A percentile compares a stretch with the other conserved stretches of the same genome.
phyloP scores from a whole-genome alignment of 2,329 filamentous ascomycete genomes.

The Trichoderma sp. region DNA sequence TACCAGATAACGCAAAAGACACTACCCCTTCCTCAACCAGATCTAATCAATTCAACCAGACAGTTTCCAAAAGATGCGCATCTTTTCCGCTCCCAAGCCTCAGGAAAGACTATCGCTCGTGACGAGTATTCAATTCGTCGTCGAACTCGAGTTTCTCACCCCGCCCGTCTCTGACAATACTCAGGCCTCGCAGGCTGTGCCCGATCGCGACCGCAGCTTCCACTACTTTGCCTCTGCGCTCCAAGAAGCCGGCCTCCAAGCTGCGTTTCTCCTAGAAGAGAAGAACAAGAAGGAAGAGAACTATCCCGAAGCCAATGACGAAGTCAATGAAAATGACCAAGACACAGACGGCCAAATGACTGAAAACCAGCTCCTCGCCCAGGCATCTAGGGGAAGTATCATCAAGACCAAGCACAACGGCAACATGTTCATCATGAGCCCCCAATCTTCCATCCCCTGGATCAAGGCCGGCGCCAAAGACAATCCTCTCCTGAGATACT shows the following conservation, averaged over 20 bases:
- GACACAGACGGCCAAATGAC: not conserved
- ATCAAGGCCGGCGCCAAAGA: not conserved
- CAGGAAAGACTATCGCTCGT: not conserved
- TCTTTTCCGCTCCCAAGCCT: not conserved
- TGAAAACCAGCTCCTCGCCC: not conserved
- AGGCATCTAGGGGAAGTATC: not conserved
- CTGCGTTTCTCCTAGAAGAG: constrained; percentile 14
- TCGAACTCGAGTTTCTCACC: constrained; percentile 26
- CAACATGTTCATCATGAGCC: constrained; percentile 21
- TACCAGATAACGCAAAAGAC: not conserved
- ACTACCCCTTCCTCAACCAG: not conserved
- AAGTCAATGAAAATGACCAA: not conserved
- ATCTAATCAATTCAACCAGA: not conserved
- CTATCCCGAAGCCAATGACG: not conserved
- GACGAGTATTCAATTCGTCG: constrained; percentile 23
- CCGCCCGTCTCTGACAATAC: not conserved
- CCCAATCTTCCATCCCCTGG: not conserved
- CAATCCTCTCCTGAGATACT: constrained; percentile 15
- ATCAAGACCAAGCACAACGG: constrained; percentile 8
- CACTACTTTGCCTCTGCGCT: constrained; percentile 16
- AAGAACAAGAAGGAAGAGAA: not conserved
- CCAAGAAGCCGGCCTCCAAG: constrained; percentile 7
- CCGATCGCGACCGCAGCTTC: not conserved
- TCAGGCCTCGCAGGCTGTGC: not conserved
- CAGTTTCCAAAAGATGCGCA: not conserved